Conservation (phyloP, 495 filamentous ascomycete species). For the Astrothelium subdiscretum region DNA sequence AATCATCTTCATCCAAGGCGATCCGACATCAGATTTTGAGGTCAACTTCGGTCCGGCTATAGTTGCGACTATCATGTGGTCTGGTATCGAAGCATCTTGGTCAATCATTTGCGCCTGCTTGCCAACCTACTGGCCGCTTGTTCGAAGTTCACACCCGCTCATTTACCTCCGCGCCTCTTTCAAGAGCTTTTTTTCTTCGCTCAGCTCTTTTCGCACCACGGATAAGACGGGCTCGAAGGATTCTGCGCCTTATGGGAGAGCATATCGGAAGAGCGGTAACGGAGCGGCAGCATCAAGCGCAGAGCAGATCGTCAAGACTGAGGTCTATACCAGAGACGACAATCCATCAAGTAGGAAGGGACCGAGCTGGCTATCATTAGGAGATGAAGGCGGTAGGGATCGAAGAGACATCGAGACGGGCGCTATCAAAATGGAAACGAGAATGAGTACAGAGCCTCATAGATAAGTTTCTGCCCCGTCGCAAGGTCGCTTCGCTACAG, state of each 20-base stretch:
- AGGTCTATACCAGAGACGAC: not conserved
- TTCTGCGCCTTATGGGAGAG: not conserved
- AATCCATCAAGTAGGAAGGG: not conserved
- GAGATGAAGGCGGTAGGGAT: not conserved
- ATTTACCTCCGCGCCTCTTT: not conserved
- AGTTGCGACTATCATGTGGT: not conserved
- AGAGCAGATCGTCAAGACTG: not conserved
- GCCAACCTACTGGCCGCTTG: not conserved
- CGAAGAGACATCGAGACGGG: not conserved
- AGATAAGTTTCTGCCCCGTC: not conserved
- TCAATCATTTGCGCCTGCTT: not conserved
- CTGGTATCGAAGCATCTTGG: not conserved
- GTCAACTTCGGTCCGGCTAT: not conserved
- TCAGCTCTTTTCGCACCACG: not conserved
- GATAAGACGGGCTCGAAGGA: not conserved
- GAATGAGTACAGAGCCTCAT: not conserved
- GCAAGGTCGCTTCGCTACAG: not conserved
- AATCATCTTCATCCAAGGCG: not conserved
- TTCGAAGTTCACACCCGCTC: not conserved
- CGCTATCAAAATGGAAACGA: not conserved
- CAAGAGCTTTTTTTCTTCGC: not conserved
- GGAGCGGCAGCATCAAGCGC: not conserved
- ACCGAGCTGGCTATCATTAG: not conserved
- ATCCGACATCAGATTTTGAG: not conserved
- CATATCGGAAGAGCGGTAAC: not conserved